phyloP scores from a whole-genome alignment of 345 rosid genomes.

The Melaleuca alternifolia region DNA sequence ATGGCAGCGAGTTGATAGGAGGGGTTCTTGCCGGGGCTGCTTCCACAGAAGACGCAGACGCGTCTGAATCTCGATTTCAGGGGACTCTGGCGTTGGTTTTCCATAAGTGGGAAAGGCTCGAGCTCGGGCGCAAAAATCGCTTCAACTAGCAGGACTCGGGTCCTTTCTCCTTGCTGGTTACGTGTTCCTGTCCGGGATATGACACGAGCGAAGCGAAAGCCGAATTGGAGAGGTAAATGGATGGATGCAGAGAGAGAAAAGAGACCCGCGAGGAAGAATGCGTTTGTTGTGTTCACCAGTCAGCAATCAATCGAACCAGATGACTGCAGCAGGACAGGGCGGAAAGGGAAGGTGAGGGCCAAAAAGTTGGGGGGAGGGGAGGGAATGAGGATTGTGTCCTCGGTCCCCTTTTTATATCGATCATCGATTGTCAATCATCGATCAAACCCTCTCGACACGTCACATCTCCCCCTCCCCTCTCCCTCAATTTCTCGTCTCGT shows the following conservation, averaged over 20 bases:
- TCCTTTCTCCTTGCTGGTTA: background rate
- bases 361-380: background rate
- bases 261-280: constrained; percentile 1
- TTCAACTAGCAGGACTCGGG: background rate
- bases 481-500: background rate
- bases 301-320: background rate
- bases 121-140: background rate
- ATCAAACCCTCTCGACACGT: constrained; percentile 4
- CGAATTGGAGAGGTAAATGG: background rate
- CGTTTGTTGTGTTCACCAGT: background rate
- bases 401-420: constrained; percentile 15
- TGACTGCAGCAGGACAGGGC: background rate
- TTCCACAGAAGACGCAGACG: constrained; percentile 69
- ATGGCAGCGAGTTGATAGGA: constrained; percentile 65
- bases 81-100: constrained; percentile 13
- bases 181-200: background rate
- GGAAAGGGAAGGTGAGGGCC: background rate
- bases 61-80: constrained; percentile 48
- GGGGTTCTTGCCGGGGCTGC: constrained; percentile 70
- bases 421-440: background rate
- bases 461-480: constrained; percentile 5
- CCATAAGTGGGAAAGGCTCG: constrained; percentile 17
- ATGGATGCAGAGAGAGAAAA: background rate
- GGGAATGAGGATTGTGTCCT: constrained; percentile 11
- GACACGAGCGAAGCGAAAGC: background rate